A percentile compares a stretch with the other conserved stretches of the same genome.
Conservation (phyloP, 805 yeast genomes). For the Yarrowia sp. region DNA sequence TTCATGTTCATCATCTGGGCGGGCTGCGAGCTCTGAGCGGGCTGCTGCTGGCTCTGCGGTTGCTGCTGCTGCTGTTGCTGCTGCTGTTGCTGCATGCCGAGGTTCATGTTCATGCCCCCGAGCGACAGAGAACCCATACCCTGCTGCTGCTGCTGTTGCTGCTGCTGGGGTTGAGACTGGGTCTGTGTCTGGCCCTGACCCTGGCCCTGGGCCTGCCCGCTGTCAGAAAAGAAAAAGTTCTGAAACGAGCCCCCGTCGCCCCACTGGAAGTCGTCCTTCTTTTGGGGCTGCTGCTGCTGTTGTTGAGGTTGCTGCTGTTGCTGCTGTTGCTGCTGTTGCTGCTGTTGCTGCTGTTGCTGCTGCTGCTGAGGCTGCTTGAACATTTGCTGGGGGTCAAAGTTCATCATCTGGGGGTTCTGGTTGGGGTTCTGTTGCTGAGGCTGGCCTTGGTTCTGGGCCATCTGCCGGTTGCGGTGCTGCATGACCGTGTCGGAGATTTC, state of each 20-base stretch:
- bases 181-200: too few relatives aligned
- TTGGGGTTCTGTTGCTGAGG: constrained; percentile 28
- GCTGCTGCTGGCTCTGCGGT: constrained; percentile 24
- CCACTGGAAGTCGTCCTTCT: constrained; percentile 22
- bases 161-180: constrained; percentile 36
- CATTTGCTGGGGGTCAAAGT: constrained; percentile 28
- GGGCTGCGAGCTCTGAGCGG: constrained; percentile 26
- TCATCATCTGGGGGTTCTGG: constrained; percentile 26
- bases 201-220: constrained; percentile 36
- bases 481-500: constrained; percentile 28
- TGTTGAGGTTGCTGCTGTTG: constrained; percentile 29
- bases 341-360: constrained; percentile 29
- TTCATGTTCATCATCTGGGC: constrained; percentile 20
- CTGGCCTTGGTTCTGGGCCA: constrained; percentile 26
- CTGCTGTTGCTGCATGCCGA: not conserved
- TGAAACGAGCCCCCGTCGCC: constrained; percentile 22
- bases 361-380: constrained; percentile 9
- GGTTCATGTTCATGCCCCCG: constrained; percentile 25
- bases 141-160: constrained; percentile 31
- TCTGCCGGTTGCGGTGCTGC: constrained; percentile 22
- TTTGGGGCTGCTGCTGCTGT: constrained; percentile 26
- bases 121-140: too few relatives aligned
- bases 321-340: constrained; percentile 1
- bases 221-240: constrained; percentile 28
- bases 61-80: constrained; percentile 2